Conservation (phyloP, 495 filamentous ascomycete species). For the Hyaloscypha variabilis region DNA sequence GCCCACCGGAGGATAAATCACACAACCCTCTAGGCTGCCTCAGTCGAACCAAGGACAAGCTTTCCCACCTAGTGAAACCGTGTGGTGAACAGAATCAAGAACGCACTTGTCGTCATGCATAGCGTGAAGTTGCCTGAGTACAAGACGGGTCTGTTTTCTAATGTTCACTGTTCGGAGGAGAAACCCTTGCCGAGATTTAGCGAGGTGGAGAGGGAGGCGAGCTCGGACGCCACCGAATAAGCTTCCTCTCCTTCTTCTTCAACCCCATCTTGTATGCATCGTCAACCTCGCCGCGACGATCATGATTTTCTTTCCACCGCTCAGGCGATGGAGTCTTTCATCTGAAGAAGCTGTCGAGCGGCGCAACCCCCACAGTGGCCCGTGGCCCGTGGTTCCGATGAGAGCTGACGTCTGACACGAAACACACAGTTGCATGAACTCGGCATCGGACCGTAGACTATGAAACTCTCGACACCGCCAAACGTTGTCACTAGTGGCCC, state of each 20-base stretch:
- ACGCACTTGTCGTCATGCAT: background rate
- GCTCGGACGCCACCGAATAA: background rate
- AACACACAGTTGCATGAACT: conserved; percentile 13
- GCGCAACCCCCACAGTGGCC: background rate
- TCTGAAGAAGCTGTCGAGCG: background rate
- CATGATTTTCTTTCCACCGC: background rate
- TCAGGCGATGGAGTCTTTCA: background rate
- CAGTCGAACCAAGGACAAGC: background rate
- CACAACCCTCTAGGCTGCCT: background rate
- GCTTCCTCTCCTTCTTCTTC: background rate
- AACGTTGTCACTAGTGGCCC: background rate
- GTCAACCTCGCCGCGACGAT: background rate
- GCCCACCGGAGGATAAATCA: background rate
- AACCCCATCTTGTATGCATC: background rate
- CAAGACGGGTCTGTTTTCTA: background rate
- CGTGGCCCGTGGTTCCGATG: background rate
- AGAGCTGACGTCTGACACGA: background rate
- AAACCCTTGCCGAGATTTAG: background rate
- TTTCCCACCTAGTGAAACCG: background rate
- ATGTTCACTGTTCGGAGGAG: background rate
- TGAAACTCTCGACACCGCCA: conserved; percentile 11
- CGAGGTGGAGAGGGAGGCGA: background rate
- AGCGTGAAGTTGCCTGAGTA: background rate
- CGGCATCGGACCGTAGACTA: background rate
- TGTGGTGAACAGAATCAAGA: conserved; percentile 3